Evolutionary conservation across 495 filamentous ascomycete species (phyloP), one percentile per base, ranked within the genome.

Genomic region (Penicillium canariense): DNA sequence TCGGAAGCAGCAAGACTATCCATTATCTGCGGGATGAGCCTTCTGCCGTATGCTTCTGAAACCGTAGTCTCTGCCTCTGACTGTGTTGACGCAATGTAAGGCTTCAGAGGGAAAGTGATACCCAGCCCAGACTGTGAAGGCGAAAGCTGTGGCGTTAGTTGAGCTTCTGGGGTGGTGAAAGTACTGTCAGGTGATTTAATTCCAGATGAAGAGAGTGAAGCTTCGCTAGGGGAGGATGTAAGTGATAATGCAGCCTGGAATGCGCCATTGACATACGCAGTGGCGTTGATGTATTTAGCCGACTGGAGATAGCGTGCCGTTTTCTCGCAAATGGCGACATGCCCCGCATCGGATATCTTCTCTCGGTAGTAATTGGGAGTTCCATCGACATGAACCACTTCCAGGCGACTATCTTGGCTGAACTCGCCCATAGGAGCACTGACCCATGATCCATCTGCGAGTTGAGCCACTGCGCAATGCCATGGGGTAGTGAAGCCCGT

Each of bases 401-500:
- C 32, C 20, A 54, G 36, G 11, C 42, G 42, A 36, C 5, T 22
- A 28, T 54, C 42, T 14, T 54, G 42, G 15, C 17, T 47, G 22
- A 54, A 54, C 30, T 46, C 51, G 31, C 51, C 51, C 51, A 47
- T 54, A 4, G 51, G 51, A 30, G 40, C 51, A 47, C 42, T 47
- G 17, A 47, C 30, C 42, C 30, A 47, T 15, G 11, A 18, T 14
- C 51, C 51, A 39, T 54, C 32, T 12, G 51, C 51, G 23, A 54
- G 25, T 20, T 47, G 31, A 17, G 51, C 51, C 15, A 54, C 51
- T 28, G 28, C 25, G 17, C 51, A 54, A 15, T 54, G 51, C 51
- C 42, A 54, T 39, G 51, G 51, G 42, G 51, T 54, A 5, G 51
- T 54, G n/a, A 26, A 54, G 3, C 42, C 42, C 25, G 51, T 54